Evolutionary conservation across 371 early-diverging fungal species (phyloP).

Genomic region (Capniomyces stellatus): DNA sequence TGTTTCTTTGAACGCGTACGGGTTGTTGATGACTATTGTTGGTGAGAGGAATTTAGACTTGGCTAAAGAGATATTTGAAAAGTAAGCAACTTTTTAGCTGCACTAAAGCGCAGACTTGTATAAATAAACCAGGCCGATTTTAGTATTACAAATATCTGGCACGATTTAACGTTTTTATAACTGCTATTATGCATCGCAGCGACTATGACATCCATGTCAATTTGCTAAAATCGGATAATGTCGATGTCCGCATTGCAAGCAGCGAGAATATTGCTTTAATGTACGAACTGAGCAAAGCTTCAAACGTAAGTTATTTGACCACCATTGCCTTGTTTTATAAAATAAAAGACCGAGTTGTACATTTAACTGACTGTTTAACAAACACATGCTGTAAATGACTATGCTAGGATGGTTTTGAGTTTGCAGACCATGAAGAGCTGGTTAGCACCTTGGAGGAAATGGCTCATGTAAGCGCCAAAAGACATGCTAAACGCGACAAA

Average conservation of each 20-base stretch:
- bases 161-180: too few relatives aligned
- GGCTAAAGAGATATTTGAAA: conserved; percentile 23
- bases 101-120: conserved; percentile 11
- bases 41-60: conserved; percentile 5
- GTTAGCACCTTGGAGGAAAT: conserved; percentile 33
- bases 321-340: neutral
- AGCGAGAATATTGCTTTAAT: conserved; percentile 60
- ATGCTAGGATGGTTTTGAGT: conserved; percentile 2
- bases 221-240: conserved; percentile 36
- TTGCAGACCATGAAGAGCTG: conserved; percentile 30
- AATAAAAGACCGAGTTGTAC: neutral
- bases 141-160: too few relatives aligned
- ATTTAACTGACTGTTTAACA: neutral
- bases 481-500: conserved; percentile 39
- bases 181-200: neutral
- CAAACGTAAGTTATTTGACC: conserved; percentile 9
- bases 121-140: too few relatives aligned
- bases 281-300: conserved; percentile 29
- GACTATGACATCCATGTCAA: conserved; percentile 26
- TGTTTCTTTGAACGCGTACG: conserved; percentile 11
- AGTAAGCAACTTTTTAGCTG: conserved; percentile 17
- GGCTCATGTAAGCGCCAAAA: conserved; percentile 37
- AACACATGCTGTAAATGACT: too few relatives aligned
- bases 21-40: conserved; percentile 15
- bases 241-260: conserved; percentile 50